These are phyloP conservation scores for Ulota crispa DNA, from an alignment of 225 moss, liverwort and hornwort genomes.

Conservation along the genomic window DNA sequence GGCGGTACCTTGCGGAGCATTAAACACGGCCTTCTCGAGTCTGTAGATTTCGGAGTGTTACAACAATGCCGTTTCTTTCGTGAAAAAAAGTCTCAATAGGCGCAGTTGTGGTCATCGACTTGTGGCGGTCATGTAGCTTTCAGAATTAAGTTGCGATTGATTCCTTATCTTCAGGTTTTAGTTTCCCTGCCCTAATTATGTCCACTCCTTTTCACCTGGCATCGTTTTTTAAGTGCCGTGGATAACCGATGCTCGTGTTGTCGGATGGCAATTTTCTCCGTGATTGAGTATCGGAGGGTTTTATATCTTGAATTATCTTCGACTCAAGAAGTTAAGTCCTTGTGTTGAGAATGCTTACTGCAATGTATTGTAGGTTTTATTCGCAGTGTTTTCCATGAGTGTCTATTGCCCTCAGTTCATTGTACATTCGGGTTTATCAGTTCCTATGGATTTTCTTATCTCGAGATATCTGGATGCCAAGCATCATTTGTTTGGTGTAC, in stretches of 20 bases:
- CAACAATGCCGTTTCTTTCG: conserved; percentile 27
- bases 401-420: background rate
- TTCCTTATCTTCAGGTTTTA: conserved; percentile 10
- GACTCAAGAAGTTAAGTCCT: conserved; percentile 2
- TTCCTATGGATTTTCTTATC: background rate
- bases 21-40: background rate
- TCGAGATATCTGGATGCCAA: background rate
- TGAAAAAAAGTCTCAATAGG: background rate
- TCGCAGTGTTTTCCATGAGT: background rate
- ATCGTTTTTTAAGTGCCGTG: conserved; percentile 2
- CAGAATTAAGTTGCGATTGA: conserved; percentile 15
- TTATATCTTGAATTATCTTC: background rate
- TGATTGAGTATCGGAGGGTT: background rate
- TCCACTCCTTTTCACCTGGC: background rate
- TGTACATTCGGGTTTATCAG: background rate
- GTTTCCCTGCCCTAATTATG: background rate
- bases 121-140: background rate
- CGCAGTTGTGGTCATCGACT: background rate
- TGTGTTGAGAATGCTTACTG: background rate
- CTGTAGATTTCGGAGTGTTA: background rate
- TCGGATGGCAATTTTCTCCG: conserved; percentile 1
- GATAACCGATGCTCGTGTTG: background rate
- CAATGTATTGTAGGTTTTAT: background rate
- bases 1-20: background rate
- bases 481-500: background rate